Percentiles rank a stretch among this genome's conserved stretches.
Conservation (phyloP, 164 flowering plant genomes). For the Cinnamomum chago region DNA sequence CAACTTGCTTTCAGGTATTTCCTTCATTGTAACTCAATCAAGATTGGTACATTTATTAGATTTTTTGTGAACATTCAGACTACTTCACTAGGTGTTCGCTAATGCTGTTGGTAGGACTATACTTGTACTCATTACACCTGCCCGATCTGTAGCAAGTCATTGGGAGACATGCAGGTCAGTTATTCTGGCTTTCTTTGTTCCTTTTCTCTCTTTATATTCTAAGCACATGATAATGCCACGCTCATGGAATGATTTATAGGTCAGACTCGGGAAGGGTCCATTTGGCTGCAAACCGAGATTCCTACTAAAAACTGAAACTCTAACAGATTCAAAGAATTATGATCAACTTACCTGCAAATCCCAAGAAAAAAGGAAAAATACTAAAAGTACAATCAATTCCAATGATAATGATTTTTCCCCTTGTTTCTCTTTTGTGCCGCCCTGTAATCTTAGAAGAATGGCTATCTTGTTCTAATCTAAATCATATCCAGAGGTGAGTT, state of each 20-base stretch:
- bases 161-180: slow-evolving; percentile 94
- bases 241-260: background rate
- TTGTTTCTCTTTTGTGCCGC: no score
- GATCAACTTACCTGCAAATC: no score
- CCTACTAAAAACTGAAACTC: no score
- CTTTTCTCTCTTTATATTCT: slow-evolving; percentile 1
- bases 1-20: slow-evolving; percentile 77
- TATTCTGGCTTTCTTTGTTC: slow-evolving; percentile 5
- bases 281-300: no score
- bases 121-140: slow-evolving; percentile 72
- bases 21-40: slow-evolving; percentile 3
- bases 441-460: no score
- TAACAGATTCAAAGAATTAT: no score
- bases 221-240: background rate
- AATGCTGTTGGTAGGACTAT: slow-evolving; percentile 52
- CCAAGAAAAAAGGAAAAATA: no score
- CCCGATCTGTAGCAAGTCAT: slow-evolving; percentile 89
- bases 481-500: no score
- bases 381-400: no score
- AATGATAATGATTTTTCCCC: no score
- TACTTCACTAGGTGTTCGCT: slow-evolving; percentile 10
- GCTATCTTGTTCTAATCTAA: no score
- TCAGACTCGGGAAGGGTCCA: no score
- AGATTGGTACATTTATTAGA: background rate
- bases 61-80: background rate